A percentile compares a stretch with the other conserved stretches of the same genome.
Evolutionary conservation across 1,284 basidiomycete species (phyloP).

Genomic region (Omphalotus olearius): DNA sequence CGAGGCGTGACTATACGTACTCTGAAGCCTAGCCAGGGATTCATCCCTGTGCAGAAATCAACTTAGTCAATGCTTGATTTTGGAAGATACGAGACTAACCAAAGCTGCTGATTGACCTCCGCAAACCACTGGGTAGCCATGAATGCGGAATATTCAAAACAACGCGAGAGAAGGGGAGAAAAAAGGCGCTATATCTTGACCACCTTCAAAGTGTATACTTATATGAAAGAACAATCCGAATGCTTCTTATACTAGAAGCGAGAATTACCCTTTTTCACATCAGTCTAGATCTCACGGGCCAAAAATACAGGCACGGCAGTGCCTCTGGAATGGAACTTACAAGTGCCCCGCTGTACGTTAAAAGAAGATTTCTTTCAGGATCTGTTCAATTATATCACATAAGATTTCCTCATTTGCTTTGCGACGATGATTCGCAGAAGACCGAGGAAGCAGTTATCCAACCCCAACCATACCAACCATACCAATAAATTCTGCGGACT

Average conservation of each 20-base stretch:
- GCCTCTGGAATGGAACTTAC: constrained; percentile 13
- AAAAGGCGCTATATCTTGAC: constrained; percentile 24
- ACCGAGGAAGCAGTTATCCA: constrained; percentile 5
- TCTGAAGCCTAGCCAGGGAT: constrained; percentile 52
- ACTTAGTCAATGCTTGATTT: constrained; percentile 14
- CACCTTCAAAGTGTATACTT: constrained; percentile 39
- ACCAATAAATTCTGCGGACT: constrained; percentile 26
- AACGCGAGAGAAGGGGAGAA: constrained; percentile 19
- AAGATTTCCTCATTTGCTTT: constrained; percentile 19
- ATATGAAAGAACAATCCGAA: constrained; percentile 37
- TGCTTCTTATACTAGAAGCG: constrained; percentile 42
- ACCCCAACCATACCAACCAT: constrained; percentile 20
- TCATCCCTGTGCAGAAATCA: constrained; percentile 49
- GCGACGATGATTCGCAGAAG: constrained; percentile 9
- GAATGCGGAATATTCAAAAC: constrained; percentile 32
- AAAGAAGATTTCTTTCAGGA: constrained; percentile 19
- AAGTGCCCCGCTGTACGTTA: constrained; percentile 19
- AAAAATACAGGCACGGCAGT: constrained; percentile 5
- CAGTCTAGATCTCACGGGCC: constrained; percentile 33
- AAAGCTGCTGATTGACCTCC: constrained; percentile 56
- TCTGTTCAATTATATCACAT: constrained; percentile 16
- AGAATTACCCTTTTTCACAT: constrained; percentile 26
- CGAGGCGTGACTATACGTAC: constrained; percentile 30
- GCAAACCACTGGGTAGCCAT: constrained; percentile 55
- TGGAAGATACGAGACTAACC: constrained; percentile 36